A percentile compares a stretch with the other conserved stretches of the same genome.
phyloP scores from a whole-genome alignment of 345 rosid genomes.

The Citrus sinensis region DVS_A1.0 CM039161.1:19599501-19600000 shows the following conservation, averaged over 20 bases:
- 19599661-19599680: constrained; percentile 92
- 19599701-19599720: constrained; percentile 85
- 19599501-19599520: neutral
- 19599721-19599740: constrained; percentile 84
- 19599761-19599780: neutral
- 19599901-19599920: neutral
- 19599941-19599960: neutral
- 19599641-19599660: constrained; percentile 14
- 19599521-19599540: neutral
- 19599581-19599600: neutral
- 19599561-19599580: neutral
- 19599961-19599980: neutral
- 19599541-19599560: neutral
- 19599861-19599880: neutral
- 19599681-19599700: constrained; percentile 94
- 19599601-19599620: neutral
- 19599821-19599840: neutral
- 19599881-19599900: neutral
- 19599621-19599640: constrained; percentile 5
- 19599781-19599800: neutral
- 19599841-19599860: neutral
- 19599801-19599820: neutral
- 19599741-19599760: constrained; percentile 80
- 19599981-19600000: neutral
- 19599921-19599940: neutral